Percentiles rank a stretch among this genome's conserved stretches.
phyloP scores from a whole-genome alignment of 116 monocot species.

The Iris pallida region DNA sequence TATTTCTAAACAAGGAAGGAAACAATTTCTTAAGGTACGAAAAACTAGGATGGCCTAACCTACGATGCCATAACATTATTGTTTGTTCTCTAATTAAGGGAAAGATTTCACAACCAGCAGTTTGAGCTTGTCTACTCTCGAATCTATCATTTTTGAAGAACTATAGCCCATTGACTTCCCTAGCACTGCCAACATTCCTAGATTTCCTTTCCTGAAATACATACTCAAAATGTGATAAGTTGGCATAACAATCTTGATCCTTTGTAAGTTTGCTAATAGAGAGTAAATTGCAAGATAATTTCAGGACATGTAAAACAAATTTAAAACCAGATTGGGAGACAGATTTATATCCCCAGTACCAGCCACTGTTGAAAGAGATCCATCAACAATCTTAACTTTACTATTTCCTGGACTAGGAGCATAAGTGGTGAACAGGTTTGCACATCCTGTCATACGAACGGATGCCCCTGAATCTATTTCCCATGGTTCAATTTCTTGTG shows the following conservation, averaged over 20 bases:
- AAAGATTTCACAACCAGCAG: background rate
- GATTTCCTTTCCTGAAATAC: background rate
- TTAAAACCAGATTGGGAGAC: too few relatives aligned
- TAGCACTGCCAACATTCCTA: background rate
- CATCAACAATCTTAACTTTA: too few relatives aligned
- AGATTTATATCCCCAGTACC: too few relatives aligned
- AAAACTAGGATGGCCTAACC: background rate
- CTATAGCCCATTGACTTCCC: background rate
- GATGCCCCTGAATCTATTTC: background rate
- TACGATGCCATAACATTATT: background rate
- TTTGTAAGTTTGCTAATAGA: background rate
- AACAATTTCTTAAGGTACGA: background rate
- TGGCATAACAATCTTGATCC: background rate
- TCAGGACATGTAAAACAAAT: background rate
- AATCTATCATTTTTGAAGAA: background rate
- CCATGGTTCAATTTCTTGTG: background rate
- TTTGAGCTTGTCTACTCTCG: background rate
- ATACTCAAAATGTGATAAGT: background rate
- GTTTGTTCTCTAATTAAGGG: background rate
- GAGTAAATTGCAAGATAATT: background rate
- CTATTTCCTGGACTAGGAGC: background rate
- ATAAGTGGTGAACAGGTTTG: slow-evolving; percentile 1
- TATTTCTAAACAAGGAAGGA: slow-evolving; percentile 1
- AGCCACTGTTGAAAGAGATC: too few relatives aligned
- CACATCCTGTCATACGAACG: background rate